Conservation (phyloP, 805 yeast species). For the Saturnispora mendoncae region DNA sequence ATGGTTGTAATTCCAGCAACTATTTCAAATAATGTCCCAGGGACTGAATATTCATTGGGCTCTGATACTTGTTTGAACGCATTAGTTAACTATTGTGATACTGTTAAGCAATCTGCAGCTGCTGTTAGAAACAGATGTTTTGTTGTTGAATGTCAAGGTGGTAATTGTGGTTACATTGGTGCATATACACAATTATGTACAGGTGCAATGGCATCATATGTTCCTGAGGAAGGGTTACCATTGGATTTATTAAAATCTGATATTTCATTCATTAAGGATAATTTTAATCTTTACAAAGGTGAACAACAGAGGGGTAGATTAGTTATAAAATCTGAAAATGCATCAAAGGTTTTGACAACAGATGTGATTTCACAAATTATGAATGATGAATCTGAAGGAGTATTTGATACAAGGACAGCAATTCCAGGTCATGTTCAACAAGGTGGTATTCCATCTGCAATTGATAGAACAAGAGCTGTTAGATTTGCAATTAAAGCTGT, state of each 20-base stretch:
- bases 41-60: constrained; percentile 71
- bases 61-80: constrained; percentile 68
- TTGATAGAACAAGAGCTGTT: constrained; percentile 68
- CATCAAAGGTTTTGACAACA: constrained; percentile 58
- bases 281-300: constrained; percentile 55
- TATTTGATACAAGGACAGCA: constrained; percentile 71
- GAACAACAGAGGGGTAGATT: constrained; percentile 61
- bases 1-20: constrained; percentile 75
- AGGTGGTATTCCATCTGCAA: constrained; percentile 69
- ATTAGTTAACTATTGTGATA: constrained; percentile 64
- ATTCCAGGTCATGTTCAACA: constrained; percentile 85
- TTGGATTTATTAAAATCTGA: constrained; percentile 57
- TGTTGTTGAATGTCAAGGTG: constrained; percentile 81
- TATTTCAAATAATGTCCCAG: constrained; percentile 73
- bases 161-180: constrained; percentile 74
- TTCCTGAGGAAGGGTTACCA: constrained; percentile 63
- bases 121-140: constrained; percentile 72
- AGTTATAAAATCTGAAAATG: constrained; percentile 57
- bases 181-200: constrained; percentile 57
- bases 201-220: constrained; percentile 68
- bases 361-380: constrained; percentile 64
- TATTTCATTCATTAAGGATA: constrained; percentile 48
- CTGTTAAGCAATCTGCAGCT: constrained; percentile 71
- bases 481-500: constrained; percentile 64
- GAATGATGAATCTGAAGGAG: constrained; percentile 51